Conservation (phyloP, 495 filamentous ascomycete species). For the Penicillium atrosanguineum region DNA sequence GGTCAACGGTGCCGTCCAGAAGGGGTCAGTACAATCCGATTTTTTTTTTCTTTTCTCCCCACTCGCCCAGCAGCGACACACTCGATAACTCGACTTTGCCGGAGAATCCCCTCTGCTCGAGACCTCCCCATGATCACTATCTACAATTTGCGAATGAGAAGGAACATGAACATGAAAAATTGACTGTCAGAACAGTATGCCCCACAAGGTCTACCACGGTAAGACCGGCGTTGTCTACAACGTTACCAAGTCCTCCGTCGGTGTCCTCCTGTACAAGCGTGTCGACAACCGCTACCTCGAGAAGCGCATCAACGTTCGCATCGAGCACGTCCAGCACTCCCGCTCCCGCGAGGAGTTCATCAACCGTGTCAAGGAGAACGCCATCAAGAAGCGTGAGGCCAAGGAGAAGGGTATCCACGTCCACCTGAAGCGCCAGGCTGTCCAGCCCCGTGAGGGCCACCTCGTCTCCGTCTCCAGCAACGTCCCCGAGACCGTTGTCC, state of each 20-base stretch:
- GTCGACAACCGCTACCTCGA: slow-evolving; percentile 98
- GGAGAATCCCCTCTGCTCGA: too few relatives aligned
- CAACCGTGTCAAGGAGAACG: slow-evolving; percentile 93
- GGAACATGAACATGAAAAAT: slow-evolving; percentile 11
- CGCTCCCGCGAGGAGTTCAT: slow-evolving; percentile 95
- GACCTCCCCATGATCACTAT: neutral
- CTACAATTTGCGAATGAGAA: slow-evolving; percentile 2
- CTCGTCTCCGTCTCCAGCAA: slow-evolving; percentile 73
- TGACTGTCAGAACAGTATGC: slow-evolving; percentile 67
- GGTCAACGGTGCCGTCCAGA: slow-evolving; percentile 96
- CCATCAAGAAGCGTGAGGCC: slow-evolving; percentile 83
- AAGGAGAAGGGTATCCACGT: slow-evolving; percentile 83
- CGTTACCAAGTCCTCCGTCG: slow-evolving; percentile 91
- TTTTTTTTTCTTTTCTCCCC: neutral
- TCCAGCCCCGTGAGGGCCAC: slow-evolving; percentile 72
- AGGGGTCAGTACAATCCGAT: slow-evolving; percentile 68
- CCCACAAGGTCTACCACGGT: slow-evolving; percentile 98
- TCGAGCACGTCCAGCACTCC: slow-evolving; percentile 94
- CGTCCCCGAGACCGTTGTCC: slow-evolving; percentile 84
- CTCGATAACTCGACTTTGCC: neutral
- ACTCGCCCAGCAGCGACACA: neutral
- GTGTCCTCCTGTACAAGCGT: slow-evolving; percentile 98
- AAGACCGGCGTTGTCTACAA: slow-evolving; percentile 99
- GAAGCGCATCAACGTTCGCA: slow-evolving; percentile 98
- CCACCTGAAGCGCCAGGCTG: slow-evolving; percentile 87